A percentile compares a stretch with the other conserved stretches of the same genome.
Conservation (phyloP, 805 yeast species). For the Hanseniaspora taiwanica region DNA sequence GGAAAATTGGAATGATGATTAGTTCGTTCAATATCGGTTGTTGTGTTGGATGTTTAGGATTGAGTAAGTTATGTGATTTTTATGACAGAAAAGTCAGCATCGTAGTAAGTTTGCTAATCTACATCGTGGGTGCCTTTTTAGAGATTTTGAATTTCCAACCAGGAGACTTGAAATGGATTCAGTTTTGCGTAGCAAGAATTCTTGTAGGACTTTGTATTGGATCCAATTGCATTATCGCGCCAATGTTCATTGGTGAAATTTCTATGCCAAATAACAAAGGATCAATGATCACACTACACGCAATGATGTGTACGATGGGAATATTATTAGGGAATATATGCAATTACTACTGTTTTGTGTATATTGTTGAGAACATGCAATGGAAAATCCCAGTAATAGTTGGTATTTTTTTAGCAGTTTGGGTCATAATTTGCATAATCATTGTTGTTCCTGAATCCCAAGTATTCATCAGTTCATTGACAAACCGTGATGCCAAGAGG, state of each 20-base stretch:
- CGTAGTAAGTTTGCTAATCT: constrained; percentile 38
- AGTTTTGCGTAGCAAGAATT: constrained; percentile 48
- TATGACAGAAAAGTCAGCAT: constrained; percentile 48
- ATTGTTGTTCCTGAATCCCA: constrained; percentile 56
- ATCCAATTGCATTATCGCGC: constrained; percentile 53
- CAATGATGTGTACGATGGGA: constrained; percentile 50
- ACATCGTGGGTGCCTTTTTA: constrained; percentile 44
- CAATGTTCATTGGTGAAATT: constrained; percentile 54
- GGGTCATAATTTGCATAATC: constrained; percentile 42
- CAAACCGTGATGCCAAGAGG: too few relatives aligned
- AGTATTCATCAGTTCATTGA: constrained; percentile 28
- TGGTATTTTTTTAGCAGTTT: constrained; percentile 26
- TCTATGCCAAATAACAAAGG: constrained; percentile 56
- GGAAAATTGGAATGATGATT: constrained; percentile 36
- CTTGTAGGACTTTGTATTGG: constrained; percentile 66
- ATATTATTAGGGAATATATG: constrained; percentile 55
- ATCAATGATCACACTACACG: constrained; percentile 49
- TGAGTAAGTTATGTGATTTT: constrained; percentile 44
- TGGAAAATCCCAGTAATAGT: constrained; percentile 59
- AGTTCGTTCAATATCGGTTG: constrained; percentile 55
- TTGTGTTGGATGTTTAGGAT: constrained; percentile 53
- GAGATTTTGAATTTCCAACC: constrained; percentile 35
- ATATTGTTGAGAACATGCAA: constrained; percentile 26
- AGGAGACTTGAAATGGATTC: constrained; percentile 37
- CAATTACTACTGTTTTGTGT: constrained; percentile 29